A percentile compares a stretch with the other conserved stretches of the same genome.
Evolutionary conservation across 148 eudicot species (phyloP).

Genomic region (Heliosperma pusillum): DNA sequence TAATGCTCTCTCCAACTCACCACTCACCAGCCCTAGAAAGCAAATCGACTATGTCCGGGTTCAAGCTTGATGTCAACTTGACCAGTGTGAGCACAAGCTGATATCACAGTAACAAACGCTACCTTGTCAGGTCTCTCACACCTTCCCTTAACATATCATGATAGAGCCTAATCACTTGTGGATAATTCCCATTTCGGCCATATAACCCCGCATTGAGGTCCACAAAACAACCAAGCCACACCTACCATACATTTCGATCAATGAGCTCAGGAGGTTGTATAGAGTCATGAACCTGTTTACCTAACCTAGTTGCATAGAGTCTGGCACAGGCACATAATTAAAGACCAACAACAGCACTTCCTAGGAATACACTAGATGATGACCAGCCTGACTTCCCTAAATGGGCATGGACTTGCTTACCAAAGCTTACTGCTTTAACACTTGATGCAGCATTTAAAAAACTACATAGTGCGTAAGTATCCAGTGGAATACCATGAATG

Average conservation of each 20-base stretch:
- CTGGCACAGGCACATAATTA: conserved; percentile 63
- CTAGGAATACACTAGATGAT: conserved; percentile 67
- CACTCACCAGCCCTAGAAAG: conserved; percentile 75
- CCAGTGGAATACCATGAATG: conserved; percentile 34
- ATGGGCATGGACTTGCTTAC: conserved; percentile 44
- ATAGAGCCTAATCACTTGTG: conserved; percentile 43
- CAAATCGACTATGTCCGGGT: conserved; percentile 56
- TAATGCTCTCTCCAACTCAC: conserved; percentile 70
- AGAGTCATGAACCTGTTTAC: conserved; percentile 56
- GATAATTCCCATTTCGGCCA: conserved; percentile 50
- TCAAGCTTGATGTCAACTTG: conserved; percentile 49
- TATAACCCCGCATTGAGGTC: conserved; percentile 70
- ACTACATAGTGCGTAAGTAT: conserved; percentile 58
- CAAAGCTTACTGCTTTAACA: conserved; percentile 31
- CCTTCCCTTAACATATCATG: conserved; percentile 53
- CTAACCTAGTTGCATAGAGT: conserved; percentile 43
- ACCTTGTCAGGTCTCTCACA: conserved; percentile 57
- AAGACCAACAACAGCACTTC: conserved; percentile 63
- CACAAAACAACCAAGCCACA: conserved; percentile 66
- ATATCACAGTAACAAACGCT: conserved; percentile 55
- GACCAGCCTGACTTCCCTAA: conserved; percentile 58
- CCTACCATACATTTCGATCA: conserved; percentile 80
- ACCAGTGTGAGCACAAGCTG: conserved; percentile 70
- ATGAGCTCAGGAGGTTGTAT: conserved; percentile 47
- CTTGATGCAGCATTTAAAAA: conserved; percentile 45